Evolutionary conservation across 1,284 basidiomycete species (phyloP), one percentile per base, ranked within the genome.

Genomic region (Boletus sp.): DNA sequence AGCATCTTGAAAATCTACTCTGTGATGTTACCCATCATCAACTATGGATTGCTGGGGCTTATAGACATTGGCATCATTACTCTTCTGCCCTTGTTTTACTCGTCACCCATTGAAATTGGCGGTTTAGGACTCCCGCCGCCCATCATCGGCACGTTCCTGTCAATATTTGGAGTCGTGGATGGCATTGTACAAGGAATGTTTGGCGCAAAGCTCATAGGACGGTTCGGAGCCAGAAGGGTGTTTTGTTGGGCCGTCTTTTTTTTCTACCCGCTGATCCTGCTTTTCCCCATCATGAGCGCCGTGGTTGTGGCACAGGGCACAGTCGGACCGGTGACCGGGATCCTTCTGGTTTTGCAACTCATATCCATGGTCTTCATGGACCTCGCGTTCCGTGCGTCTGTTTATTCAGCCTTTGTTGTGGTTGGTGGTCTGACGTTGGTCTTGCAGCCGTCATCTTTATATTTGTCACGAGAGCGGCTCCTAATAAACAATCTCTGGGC

Each of bases 111-210:
- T 72, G 79, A 71, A 37, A 67, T 79, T 5, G 85, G 85, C 41
- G 85, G 85, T 1, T 72, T 88, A 4, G 84, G 82, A 2, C 67
- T 85, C n/a, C 57, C 74, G 0, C 83, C 84, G 0, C 65, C 77
- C 0, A 65, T 59, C 20, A 87, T 88, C 29, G 85, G 85, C 5
- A 71, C 71, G 13, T 69, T 80, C 46, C 65, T 87, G 16, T 78
- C 78, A 8, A 48, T 68, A 1, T 80, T 73, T 55, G 86, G 84
- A 6, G 51, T 84, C 14, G 57, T 78, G 46, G 79, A 84, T 52
- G 85, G 82, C 2, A 9, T 73, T 12, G 71, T 82, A 53, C 83
- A 86, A 57, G 72, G 76, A 0, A 68, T 80, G 53, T 81, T 80
- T 64, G 82, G 84, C 52, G 72, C 82, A 6, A 71, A 58, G 47